Base-by-base conservation (phyloP, 257 asterid genomes). In the Solanum stenotomum region DNA sequence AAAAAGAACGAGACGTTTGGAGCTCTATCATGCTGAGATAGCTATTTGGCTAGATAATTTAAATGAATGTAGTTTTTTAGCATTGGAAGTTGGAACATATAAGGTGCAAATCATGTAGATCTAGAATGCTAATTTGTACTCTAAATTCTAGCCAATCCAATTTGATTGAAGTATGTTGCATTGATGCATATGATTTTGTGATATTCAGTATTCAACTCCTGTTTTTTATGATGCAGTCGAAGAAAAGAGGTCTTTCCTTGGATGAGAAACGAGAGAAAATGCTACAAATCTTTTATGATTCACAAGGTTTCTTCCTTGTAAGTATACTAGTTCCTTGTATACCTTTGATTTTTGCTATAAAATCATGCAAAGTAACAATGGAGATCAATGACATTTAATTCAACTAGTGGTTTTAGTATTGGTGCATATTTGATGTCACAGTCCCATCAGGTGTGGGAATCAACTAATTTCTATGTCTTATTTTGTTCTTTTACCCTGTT, bases 251-350 rank as follows among this genome's bases (percentile, higher is more conserved):
- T 31, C 98, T 96, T 88, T 94, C 98, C 34, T 89, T 96, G 93
- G 99, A 96, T 20, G 99, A 95, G 90, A 96, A 96, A 87, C 98
- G 98, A 6, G 99, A 96, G 93, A 97, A 93, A 88, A 96, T 97
- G 98, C 94, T 97, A 22, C 98, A 94, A 34, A 96, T 97, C 86
- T 97, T 97, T 92, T 96, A 95, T 37, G 98, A 95, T 6, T 94
- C 98, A 46, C 98, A 95, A 89, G 93, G 92, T 89, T 96, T 96
- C 95, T 97, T 93, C 92, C 98, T 97, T 76, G 98, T 96, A 91
- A 95, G 99, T 91, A 20, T 65, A 52, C 35, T 76, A 20, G 65
- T 96, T 93, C 92, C 98, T 94, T 65, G 98, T 94, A 91, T 94
- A 98, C 49, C 35, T 79, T 79, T 86, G 27, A 56, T 22, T 85